Evolutionary conservation across 148 eudicot genomes (phyloP), one percentile per base, ranked within the genome.

Genomic region (Amaranthus palmeri): DNA sequence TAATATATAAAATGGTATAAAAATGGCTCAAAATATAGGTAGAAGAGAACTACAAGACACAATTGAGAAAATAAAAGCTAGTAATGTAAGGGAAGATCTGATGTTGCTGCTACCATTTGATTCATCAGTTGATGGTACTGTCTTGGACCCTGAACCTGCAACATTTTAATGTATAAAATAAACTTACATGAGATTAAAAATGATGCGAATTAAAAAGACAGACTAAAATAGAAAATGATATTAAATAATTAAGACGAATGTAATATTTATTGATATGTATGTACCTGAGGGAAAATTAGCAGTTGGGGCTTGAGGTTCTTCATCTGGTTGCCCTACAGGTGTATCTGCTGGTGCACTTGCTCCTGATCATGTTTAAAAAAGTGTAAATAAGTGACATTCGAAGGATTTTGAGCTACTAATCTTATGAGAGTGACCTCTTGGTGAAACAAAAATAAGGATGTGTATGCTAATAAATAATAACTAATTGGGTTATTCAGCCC

Each of bases 251-350:
- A 2, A 25, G 1, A 25, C 36, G 36, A 25, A 25, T 25, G 36
- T 25, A 25, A 25, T 8, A 10, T 2, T 48, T 45, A 18, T 67
- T 3, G 0, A 2, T 43, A 69, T 41, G 36, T 12, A 50, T 40
- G 41, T 80, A 81, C 83, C 83, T 69, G 83, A 63, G 18, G 83
- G 83, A 47, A 81, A 57, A 49, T 69, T 69, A n/a, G 77, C 70
- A 48, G 79, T 43, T 67, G 84, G 79, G n/a, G 61, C 68, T 72
- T 71, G 41, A 53, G 81, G 57, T 55, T 50, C 57, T 15, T 46
- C 70, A 13, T 49, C 78, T 7, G 67, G 54, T 7, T 14, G 36
- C 41, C 69, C 76, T 48, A 72, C 54, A 2, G 81, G 74, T 41
- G 81, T 68, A 12, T 49, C 65, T 68, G 81, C 58, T 54, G 82